Evolutionary conservation across 2,329 filamentous ascomycete genomes (phyloP), one percentile per base, ranked within the genome.

Genomic region (Fusarium chaquense): DNA sequence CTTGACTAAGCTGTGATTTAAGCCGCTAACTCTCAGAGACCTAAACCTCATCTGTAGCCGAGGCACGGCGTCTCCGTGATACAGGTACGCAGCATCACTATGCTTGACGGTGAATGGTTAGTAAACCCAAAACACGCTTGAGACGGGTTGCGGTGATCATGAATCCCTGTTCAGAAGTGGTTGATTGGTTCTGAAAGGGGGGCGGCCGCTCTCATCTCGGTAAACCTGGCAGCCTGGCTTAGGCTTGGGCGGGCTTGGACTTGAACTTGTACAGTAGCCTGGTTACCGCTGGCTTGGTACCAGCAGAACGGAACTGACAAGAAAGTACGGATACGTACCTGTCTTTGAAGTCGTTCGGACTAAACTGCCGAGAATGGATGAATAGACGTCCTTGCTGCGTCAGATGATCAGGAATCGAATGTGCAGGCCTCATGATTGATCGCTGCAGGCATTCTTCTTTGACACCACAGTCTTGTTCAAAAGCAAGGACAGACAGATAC

Each of bases 31-130:
- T 12, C 20, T 45, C 28, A 44, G 41, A 8, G 43, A 18, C 20
- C 68, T 69, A 65, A 62, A 30, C 67, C 63, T 35, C 62, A 47
- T 52, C 56, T 55, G 69, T 67, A 65, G 44, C 58, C 64, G 59
- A 69, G 63, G 62, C 65, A 72, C 73, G 73, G 73, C 73, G 71
- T 72, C 72, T 63, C 72, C 73, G 72, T 67, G 54, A 70, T 53
- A 38, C 58, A 56, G 35, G 26, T 50, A 54, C 41, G 22, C 58
- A 62, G 26, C 15, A 41, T 41, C 44, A 41, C n/a, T 36, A 52
- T 49, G 38, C 58, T 56, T 58, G 33, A 60, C 44, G 44, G 41
- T 66, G 56, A 66, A n/a, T 66, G 63, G 62, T 49, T n/a, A 40
- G 45, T 32, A 18, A 66, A 72, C 44, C 63, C 62, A 62, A 74